Evolutionary conservation across 2,329 filamentous ascomycete genomes (phyloP), one percentile per base, ranked within the genome.

Genomic region (Aquanectria penicillioides): DNA sequence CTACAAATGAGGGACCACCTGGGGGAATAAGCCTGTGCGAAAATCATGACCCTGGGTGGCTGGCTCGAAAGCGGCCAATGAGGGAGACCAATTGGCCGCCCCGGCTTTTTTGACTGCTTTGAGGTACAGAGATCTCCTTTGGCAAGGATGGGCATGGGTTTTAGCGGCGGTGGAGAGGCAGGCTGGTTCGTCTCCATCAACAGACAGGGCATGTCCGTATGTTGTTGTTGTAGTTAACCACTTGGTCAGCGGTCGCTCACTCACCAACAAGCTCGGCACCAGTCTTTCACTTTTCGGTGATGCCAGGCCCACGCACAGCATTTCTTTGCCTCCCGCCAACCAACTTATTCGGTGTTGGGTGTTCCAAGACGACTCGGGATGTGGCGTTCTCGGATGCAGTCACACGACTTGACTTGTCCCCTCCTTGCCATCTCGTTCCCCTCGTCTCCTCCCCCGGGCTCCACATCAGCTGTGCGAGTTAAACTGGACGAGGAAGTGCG

Each of bases 31-130:
- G 28, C 20, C 28, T 38, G 53, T 20, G 43, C 36, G 28, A 18
- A 49, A 37, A 31, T 18, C 23, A 17, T 51, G 48, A 11, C 26
- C 20, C 29, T 26, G 13, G 41, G 44, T 46, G 47, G 46, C 47
- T 51, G 54, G 51, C 46, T 51, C 37, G 51, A 13, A 31, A 51
- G 29, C 40, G 34, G 47, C 55, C 55, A 57, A 57, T 57, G 40
- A 40, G 33, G 40, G 36, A 25, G 40, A 17, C 41, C 55, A 57
- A 57, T 57, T 57, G 47, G 47, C 20, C 20, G 33, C 38, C 37
- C 55, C 47, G 41, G 47, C 55, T 50, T 52, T 36, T 43, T 8
- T 33, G 26, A 25, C 25, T 36, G 17, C 9, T 23, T 17, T 22
- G 10, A 22, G 10, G 11, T 20, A 13, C 23, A 28, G 38, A 44